A percentile compares a stretch with the other conserved stretches of the same genome.
Evolutionary conservation across 371 early-diverging fungal species (phyloP).

Genomic region (Lichtheimia ramosa): DNA sequence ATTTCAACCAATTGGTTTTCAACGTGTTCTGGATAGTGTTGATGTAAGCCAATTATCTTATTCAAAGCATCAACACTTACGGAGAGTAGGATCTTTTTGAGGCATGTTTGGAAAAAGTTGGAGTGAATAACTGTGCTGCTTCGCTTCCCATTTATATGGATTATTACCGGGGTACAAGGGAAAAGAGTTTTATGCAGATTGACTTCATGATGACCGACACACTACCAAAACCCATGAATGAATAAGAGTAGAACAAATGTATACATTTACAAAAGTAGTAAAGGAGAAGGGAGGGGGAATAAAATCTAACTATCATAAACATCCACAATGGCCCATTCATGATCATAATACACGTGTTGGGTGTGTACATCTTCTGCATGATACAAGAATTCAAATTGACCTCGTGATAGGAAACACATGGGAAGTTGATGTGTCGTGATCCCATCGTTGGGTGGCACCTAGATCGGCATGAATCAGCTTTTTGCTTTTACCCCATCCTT

Average conservation of each 20-base stretch:
- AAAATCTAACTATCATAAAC: slow-evolving; percentile 6
- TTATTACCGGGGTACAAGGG: too few species aligned
- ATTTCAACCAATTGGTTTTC: slow-evolving; percentile 43
- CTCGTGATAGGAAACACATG: slow-evolving; percentile 62
- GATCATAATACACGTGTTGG: slow-evolving; percentile 59
- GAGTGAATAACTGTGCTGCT: too few species aligned
- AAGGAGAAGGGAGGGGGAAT: too few species aligned
- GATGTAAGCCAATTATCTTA: not conserved
- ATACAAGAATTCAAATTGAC: slow-evolving; percentile 62
- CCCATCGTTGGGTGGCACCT: slow-evolving; percentile 31
- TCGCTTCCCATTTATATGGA: too few species aligned
- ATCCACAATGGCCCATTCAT: slow-evolving; percentile 48
- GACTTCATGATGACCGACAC: too few species aligned
- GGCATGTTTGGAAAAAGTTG: slow-evolving; percentile 3
- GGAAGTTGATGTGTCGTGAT: slow-evolving; percentile 44
- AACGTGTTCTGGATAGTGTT: slow-evolving; percentile 20
- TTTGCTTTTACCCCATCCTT: not conserved
- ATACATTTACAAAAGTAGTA: too few species aligned
- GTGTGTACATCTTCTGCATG: slow-evolving; percentile 68
- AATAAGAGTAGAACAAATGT: too few species aligned
- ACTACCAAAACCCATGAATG: too few species aligned
- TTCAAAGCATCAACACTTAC: not conserved
- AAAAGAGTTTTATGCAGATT: too few species aligned
- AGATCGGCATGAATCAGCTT: not conserved
- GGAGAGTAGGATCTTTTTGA: slow-evolving; percentile 4